Percentiles rank a stretch among this genome's conserved stretches.
Conservation (phyloP, 345 rosid species). For the Pugionium cornutum region DNA sequence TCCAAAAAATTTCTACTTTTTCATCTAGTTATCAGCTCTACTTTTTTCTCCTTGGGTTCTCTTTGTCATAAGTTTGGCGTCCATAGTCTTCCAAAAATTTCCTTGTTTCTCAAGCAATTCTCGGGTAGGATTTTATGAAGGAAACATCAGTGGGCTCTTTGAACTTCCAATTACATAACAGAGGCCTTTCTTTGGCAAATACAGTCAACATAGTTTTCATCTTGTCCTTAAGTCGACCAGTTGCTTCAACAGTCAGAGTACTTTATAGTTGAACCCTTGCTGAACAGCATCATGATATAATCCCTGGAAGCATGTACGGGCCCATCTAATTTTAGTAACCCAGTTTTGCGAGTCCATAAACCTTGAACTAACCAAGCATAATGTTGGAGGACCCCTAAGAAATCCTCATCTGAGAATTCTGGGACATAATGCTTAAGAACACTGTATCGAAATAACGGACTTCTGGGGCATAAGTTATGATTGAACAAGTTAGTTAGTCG, state of each 20-base stretch:
- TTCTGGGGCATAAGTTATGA: slow-evolving; percentile 47
- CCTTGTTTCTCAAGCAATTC: slow-evolving; percentile 26
- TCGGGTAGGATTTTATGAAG: slow-evolving; percentile 30
- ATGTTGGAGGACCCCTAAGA: slow-evolving; percentile 51
- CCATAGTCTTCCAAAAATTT: neutral
- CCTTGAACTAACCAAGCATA: slow-evolving; percentile 73
- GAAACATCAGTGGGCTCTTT: slow-evolving; percentile 33
- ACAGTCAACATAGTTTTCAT: slow-evolving; percentile 12
- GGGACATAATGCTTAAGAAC: slow-evolving; percentile 63
- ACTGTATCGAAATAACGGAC: slow-evolving; percentile 52
- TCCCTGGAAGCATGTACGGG: slow-evolving; percentile 47
- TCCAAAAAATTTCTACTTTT: slow-evolving; percentile 7
- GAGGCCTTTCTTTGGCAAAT: slow-evolving; percentile 29
- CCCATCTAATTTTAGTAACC: slow-evolving; percentile 39
- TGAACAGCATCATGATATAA: slow-evolving; percentile 50
- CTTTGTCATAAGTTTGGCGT: neutral
- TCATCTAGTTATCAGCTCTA: slow-evolving; percentile 40
- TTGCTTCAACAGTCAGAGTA: slow-evolving; percentile 22
- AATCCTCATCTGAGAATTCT: slow-evolving; percentile 48
- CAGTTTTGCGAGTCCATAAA: slow-evolving; percentile 65
- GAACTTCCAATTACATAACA: slow-evolving; percentile 34
- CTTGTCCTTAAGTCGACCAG: slow-evolving; percentile 1
- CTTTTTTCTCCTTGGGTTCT: slow-evolving; percentile 35
- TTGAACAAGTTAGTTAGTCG: slow-evolving; percentile 28
- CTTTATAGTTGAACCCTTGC: slow-evolving; percentile 20